phyloP scores from a whole-genome alignment of 306 rosid genomes.

The Adenanthera pavonina region DNA sequence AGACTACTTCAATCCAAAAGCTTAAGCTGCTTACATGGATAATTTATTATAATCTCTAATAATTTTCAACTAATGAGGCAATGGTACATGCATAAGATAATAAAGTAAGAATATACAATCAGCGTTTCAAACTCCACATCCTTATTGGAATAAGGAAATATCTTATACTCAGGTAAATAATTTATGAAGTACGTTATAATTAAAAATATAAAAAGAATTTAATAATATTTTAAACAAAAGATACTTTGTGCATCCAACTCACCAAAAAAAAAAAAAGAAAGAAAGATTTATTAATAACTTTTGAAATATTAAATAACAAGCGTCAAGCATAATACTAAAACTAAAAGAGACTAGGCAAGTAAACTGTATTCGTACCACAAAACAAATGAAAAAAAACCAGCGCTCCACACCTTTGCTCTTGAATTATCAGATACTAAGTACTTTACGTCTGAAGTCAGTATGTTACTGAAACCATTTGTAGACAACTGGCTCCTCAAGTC shows the following conservation, averaged over 20 bases:
- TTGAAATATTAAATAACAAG: background rate
- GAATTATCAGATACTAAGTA: slow-evolving; percentile 74
- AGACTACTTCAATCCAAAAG: background rate
- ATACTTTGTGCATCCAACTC: background rate
- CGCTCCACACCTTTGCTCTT: slow-evolving; percentile 90
- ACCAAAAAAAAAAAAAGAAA: background rate
- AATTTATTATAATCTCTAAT: background rate
- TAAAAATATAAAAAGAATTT: background rate
- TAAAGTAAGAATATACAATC: background rate
- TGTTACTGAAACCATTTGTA: slow-evolving; percentile 65
- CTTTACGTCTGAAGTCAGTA: slow-evolving; percentile 75
- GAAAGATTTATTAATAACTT: background rate
- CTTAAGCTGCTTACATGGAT: background rate
- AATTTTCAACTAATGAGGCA: background rate
- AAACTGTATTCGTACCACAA: slow-evolving; percentile 84
- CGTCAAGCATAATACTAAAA: slow-evolving; percentile 14
- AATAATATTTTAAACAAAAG: slow-evolving; percentile 7
- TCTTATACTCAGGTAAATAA: background rate
- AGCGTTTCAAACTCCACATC: background rate
- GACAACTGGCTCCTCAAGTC: slow-evolving; percentile 84
- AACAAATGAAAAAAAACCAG: slow-evolving; percentile 76
- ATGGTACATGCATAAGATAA: background rate
- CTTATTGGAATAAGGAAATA: background rate
- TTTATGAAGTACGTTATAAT: background rate
- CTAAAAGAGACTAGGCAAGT: slow-evolving; percentile 25